A percentile compares a stretch with the other conserved stretches of the same genome.
Evolutionary conservation across 257 asterid genomes (phyloP).

Genomic region (Henckelia pumila): DNA sequence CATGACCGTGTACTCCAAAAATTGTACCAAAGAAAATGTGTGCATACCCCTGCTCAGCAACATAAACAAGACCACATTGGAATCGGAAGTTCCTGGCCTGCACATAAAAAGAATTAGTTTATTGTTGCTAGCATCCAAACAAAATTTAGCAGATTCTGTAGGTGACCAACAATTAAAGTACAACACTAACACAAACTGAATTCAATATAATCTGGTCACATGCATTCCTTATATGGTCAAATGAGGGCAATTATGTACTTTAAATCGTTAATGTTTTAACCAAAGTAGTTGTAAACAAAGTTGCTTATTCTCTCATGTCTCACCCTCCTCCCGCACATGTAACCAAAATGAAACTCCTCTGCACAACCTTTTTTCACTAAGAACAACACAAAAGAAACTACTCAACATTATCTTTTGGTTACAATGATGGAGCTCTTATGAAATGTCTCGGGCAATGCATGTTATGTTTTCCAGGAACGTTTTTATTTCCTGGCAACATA

Average conservation of each 20-base stretch:
- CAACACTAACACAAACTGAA: constrained; percentile 12
- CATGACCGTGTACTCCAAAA: constrained; percentile 4
- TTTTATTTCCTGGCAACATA: neutral
- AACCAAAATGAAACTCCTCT: neutral
- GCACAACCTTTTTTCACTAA: neutral
- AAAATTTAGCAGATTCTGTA: constrained; percentile 11
- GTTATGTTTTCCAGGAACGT: neutral
- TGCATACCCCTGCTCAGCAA: constrained; percentile 92
- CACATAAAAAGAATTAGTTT: constrained; percentile 28
- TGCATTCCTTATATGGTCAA: constrained; percentile 3
- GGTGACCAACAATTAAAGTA: constrained; percentile 7
- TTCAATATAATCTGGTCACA: neutral
- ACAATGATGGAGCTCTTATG: neutral
- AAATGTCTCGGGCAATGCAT: neutral
- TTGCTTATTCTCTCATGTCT: neutral
- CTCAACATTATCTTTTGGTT: neutral
- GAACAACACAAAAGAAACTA: neutral
- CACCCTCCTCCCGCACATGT: neutral
- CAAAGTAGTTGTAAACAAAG: neutral
- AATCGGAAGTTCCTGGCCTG: constrained; percentile 99
- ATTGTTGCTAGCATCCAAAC: too few species aligned
- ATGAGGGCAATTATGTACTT: neutral
- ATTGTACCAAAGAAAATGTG: constrained; percentile 16
- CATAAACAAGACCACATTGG: constrained; percentile 93
- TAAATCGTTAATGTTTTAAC: neutral